These are phyloP conservation scores for Carex arenaria DNA, from an alignment of 202 grass and related monocot species.

Conservation along the genomic window DNA sequence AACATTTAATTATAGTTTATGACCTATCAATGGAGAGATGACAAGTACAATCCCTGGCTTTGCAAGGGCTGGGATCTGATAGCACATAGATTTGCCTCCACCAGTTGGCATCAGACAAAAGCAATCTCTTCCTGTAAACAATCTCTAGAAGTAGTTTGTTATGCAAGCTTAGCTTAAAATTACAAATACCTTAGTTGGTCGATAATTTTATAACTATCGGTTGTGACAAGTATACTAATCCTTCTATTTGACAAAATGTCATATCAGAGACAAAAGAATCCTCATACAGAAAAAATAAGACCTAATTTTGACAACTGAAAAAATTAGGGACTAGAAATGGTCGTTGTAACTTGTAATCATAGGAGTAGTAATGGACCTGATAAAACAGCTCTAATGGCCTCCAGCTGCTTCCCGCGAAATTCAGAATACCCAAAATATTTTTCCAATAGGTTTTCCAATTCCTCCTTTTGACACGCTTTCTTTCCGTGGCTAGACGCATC, in stretches of 20 bases:
- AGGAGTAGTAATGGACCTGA: conserved; percentile 43
- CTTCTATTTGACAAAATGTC: background rate
- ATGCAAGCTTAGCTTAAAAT: background rate
- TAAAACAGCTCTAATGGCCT: conserved; percentile 83
- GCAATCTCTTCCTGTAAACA: conserved; percentile 73
- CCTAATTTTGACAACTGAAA: background rate
- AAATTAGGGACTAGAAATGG: background rate
- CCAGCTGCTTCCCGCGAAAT: conserved; percentile 71
- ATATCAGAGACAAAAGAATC: background rate
- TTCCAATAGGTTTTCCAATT: conserved; percentile 46
- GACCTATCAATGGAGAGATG: conserved; percentile 95
- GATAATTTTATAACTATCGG: background rate
- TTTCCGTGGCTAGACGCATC: conserved; percentile 16
- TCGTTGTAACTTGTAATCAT: background rate
- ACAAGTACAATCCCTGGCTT: conserved; percentile 89
- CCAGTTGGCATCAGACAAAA: conserved; percentile 99
- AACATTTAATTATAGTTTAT: conserved; percentile 18
- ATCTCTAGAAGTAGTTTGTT: conserved; percentile 1
- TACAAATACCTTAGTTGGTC: background rate
- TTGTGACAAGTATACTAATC: background rate
- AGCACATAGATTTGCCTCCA: conserved; percentile 93
- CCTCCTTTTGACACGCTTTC: conserved; percentile 34
- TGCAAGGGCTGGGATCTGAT: conserved; percentile 85
- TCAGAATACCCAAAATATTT: conserved; percentile 67
- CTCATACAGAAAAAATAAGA: background rate